These are phyloP conservation scores for Neurospora sp. DNA, from an alignment of 495 filamentous ascomycete genomes.

Conservation along the genomic window DNA sequence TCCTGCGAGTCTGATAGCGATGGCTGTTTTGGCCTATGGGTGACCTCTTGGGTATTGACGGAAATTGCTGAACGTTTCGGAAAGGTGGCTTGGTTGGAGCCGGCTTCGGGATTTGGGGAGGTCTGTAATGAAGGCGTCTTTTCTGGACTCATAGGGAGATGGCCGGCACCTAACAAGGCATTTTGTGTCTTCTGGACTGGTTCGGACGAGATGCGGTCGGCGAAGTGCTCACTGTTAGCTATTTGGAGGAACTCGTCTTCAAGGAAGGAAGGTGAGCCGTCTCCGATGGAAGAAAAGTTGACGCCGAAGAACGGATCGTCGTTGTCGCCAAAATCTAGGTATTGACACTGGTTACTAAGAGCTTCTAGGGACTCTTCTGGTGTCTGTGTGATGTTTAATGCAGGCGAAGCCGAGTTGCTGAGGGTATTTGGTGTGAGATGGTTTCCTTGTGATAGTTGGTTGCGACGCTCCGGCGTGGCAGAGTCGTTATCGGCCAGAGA, in stretches of 20 bases:
- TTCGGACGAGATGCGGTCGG: conserved; percentile 3
- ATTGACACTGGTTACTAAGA: conserved; percentile 24
- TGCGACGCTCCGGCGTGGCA: conserved; percentile 9
- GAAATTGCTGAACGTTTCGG: conserved; percentile 5
- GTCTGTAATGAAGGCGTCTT: conserved; percentile 22
- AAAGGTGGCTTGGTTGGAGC: conserved; percentile 7
- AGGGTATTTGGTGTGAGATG: conserved; percentile 27
- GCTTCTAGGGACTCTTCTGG: conserved; percentile 32
- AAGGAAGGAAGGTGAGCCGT: conserved; percentile 27
- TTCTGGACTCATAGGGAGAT: conserved; percentile 25
- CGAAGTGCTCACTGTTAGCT: conserved; percentile 2
- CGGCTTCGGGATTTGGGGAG: conserved; percentile 17
- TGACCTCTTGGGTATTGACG: conserved; percentile 14
- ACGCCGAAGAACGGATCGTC: conserved; percentile 34
- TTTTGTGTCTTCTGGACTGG: conserved; percentile 1
- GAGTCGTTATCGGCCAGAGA: conserved; percentile 14
- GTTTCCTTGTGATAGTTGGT: conserved; percentile 26
- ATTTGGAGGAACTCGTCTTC: conserved; percentile 11
- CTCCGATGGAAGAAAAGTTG: conserved; percentile 25
- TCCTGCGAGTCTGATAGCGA: conserved; percentile 19
- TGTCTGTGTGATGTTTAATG: conserved; percentile 26
- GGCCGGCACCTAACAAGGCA: conserved; percentile 6
- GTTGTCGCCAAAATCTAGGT: conserved; percentile 29
- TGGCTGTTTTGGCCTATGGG: conserved; percentile 13
- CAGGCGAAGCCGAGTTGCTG: conserved; percentile 32